phyloP scores from a whole-genome alignment of 2,329 filamentous ascomycete genomes.

The Calonectria henricotiae region DNA sequence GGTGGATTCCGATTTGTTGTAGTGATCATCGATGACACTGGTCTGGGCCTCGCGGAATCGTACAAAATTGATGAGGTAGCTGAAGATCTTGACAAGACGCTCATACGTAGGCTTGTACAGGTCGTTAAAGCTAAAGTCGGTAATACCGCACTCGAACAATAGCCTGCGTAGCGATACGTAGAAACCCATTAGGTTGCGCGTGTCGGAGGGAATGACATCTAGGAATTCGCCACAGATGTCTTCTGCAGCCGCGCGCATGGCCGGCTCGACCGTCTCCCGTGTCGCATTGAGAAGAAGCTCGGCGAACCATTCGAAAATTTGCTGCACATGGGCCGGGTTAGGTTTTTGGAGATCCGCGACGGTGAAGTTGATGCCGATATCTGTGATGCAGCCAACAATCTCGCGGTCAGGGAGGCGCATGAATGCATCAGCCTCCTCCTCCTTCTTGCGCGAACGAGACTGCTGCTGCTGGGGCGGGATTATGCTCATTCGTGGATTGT shows the following conservation, averaged over 20 bases:
- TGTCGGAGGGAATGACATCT: slow-evolving; percentile 90
- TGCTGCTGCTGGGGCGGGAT: slow-evolving; percentile 69
- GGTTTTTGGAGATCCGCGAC: slow-evolving; percentile 92
- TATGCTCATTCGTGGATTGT: slow-evolving; percentile 75
- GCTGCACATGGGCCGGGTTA: slow-evolving; percentile 94
- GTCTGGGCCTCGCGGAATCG: slow-evolving; percentile 96
- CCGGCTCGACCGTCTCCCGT: slow-evolving; percentile 92
- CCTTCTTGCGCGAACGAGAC: slow-evolving; percentile 71
- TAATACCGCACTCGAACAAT: slow-evolving; percentile 89
- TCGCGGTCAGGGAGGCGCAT: slow-evolving; percentile 79
- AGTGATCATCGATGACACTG: slow-evolving; percentile 90
- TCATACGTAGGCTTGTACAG: slow-evolving; percentile 92
- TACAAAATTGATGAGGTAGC: slow-evolving; percentile 98
- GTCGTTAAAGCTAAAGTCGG: slow-evolving; percentile 94
- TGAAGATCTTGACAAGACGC: slow-evolving; percentile 94
- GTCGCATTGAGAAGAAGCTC: slow-evolving; percentile 95
- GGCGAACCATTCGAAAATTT: slow-evolving; percentile 98
- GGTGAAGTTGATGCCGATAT: slow-evolving; percentile 93
- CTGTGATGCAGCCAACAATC: slow-evolving; percentile 96
- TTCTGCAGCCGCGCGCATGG: slow-evolving; percentile 93
- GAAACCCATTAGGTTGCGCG: slow-evolving; percentile 95
- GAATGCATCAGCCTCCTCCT: slow-evolving; percentile 73
- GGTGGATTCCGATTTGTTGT: slow-evolving; percentile 89
- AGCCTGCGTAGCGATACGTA: slow-evolving; percentile 87
- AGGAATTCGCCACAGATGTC: slow-evolving; percentile 88